Evolutionary conservation across 148 eudicot species (phyloP), one percentile per base, ranked within the genome.

Genomic region (Chenopodium quinoa): DNA sequence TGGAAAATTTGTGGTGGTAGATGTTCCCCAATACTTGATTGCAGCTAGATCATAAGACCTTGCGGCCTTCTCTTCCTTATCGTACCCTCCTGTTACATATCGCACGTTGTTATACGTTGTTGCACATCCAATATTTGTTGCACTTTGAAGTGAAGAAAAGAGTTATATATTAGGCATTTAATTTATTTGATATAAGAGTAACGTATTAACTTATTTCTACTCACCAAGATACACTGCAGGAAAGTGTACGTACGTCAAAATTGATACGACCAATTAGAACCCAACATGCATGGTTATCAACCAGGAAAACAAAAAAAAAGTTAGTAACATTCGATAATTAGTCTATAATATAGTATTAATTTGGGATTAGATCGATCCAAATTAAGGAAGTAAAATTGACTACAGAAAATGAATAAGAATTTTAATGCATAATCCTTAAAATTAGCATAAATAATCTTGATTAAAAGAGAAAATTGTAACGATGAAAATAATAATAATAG

Each of bases 61-160:
- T 64, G 99, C 99, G 69, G 99, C 99, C 82, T 96, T 96, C 25
- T 96, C 99, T 86, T 96, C 99, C 86, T 96, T 96, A 83, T 96
- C 99, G 88, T 96, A 96, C 31, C 99, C 98, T 58, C 98, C 98
- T 94, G 74, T 76, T 78, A 71, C 7, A 58, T 4, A 31, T 66
- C 70, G 19, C n/a, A 37, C 4, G 37, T 48, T 63, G 44, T 37
- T 40, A 40, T 40, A 40, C 44, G 44, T 40, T 40, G 8, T 40
- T 40, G 44, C 7, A 40, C 44, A 40, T 40, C 44, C 5, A 5
- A 34, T 34, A 4, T 34, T 34, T 34, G 40, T 34, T 34, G 27
- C 27, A 27, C 40, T 34, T 62, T 22, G 25, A 40, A 70, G 7
- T 0, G n/a, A 60, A 2, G 48, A 32, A 73, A 12, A 48, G 22